Conservation (phyloP, 1,284 basidiomycete genomes). For the Calocybe gambosa region DNA sequence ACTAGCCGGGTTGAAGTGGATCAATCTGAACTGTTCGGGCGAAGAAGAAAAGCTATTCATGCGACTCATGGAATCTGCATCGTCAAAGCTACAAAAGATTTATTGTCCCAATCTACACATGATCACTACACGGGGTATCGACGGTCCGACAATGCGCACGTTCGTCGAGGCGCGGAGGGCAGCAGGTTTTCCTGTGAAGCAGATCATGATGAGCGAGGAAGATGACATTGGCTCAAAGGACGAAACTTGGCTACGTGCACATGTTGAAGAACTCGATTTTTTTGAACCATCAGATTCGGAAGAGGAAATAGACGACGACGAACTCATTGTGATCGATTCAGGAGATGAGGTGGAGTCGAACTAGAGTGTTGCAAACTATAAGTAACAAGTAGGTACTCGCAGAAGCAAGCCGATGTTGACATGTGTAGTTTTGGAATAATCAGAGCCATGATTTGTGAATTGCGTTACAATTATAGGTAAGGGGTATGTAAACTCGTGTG, state of each 20-base stretch:
- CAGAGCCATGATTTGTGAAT: background rate
- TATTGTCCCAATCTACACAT: conserved; percentile 38
- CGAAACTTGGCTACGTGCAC: conserved; percentile 38
- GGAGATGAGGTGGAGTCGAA: conserved; percentile 6
- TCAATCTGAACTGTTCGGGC: conserved; percentile 39
- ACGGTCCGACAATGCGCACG: conserved; percentile 32
- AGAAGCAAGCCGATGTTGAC: background rate
- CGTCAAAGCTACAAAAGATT: conserved; percentile 8
- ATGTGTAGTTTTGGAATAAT: too few relatives aligned
- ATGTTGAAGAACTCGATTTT: conserved; percentile 41
- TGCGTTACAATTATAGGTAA: conserved; percentile 5
- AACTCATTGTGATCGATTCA: conserved; percentile 1
- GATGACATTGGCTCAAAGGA: conserved; percentile 32
- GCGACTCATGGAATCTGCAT: conserved; percentile 25
- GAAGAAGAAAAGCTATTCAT: conserved; percentile 33
- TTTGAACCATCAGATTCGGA: conserved; percentile 41
- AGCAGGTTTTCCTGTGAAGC: conserved; percentile 37
- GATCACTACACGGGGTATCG: conserved; percentile 39
- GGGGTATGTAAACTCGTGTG: conserved; percentile 1
- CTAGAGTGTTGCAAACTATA: background rate
- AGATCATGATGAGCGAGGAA: conserved; percentile 37
- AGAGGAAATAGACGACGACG: conserved; percentile 25
- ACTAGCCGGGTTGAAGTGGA: conserved; percentile 33
- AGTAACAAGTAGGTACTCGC: background rate
- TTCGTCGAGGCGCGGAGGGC: conserved; percentile 39